Evolutionary conservation across 1,139 yeast genomes (phyloP), one percentile per base, ranked within the genome.

Genomic region (Kazachstania sp.): DNA sequence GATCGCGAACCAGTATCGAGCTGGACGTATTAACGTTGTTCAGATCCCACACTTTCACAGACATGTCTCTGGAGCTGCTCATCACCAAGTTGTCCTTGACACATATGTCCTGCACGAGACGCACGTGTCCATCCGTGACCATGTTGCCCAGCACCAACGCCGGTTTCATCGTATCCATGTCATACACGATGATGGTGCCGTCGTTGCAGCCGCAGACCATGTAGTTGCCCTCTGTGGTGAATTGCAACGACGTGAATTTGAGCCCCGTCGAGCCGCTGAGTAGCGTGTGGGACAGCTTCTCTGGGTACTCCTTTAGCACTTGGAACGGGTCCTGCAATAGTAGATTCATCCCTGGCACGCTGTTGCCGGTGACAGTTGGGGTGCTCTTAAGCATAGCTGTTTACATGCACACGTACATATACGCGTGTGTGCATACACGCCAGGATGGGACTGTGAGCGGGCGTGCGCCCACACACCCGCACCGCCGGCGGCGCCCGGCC

Each of bases 221-320:
- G 60, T 90, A 90, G 62, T 87, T 95, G 3, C 97, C 97, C 46
- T 79, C 78, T 13, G 75, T 70, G 57, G 80, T 86, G 70, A 83
- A 86, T 58, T 78, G 79, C 42, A 90, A 74, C 47, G 81, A 78
- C 7, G 87, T 85, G 1, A 95, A 78, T 56, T 83, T 90, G 87
- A 65, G 28, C 6, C 28, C 28, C 6, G 9, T 7, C 6, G 28
- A 23, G 8, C 28, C 28, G 5, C 28, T 23, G 5, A 9, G 28
- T 7, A 87, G 69, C 0, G 90, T 79, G 51, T 78, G 79, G 2
- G 85, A 76, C 26, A 87, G 74, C 1, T 84, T 75, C 55, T 90
- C 96, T 0, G 98, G 98, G 59, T 79, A 90, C 62, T 90, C 98
- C 60, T 87, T 90, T 13, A 95, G 83, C 36, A 90, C 88, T 5